Conservation (phyloP, 2,329 filamentous ascomycete genomes). For the Aspergillus clavatus region DNA sequence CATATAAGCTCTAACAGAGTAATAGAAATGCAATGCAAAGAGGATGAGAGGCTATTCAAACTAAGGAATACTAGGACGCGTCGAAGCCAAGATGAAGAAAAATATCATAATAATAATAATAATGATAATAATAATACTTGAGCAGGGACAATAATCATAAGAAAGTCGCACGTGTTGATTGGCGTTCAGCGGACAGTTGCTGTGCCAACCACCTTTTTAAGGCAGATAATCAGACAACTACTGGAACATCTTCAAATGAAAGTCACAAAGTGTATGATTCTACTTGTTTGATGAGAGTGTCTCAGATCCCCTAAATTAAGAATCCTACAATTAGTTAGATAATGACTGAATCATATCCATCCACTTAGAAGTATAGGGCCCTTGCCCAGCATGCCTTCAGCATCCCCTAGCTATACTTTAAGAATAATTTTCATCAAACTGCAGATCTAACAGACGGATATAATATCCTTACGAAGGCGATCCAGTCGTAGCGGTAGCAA, state of each 20-base stretch:
- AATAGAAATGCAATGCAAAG: background rate
- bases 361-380: too few species aligned
- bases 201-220: slow-evolving; percentile 17
- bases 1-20: background rate
- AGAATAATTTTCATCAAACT: too few species aligned
- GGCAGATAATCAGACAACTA: background rate
- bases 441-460: too few species aligned
- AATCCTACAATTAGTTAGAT: too few species aligned
- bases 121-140: background rate
- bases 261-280: too few species aligned
- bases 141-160: background rate
- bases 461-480: too few species aligned
- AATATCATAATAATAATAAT: background rate
- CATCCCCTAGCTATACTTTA: too few species aligned
- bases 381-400: too few species aligned
- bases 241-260: too few species aligned
- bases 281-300: too few species aligned
- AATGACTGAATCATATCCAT: too few species aligned
- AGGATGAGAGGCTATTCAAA: background rate
- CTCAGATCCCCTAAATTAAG: too few species aligned
- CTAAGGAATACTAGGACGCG: background rate
- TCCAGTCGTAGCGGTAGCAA: slow-evolving; percentile 2
- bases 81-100: background rate
- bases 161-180: slow-evolving; percentile 1
- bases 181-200: slow-evolving; percentile 13